Percentiles rank a stretch among this genome's conserved stretches.
phyloP scores from a whole-genome alignment of 352 stramenopile genomes.

The Globisporangium megalacanthum region DNA sequence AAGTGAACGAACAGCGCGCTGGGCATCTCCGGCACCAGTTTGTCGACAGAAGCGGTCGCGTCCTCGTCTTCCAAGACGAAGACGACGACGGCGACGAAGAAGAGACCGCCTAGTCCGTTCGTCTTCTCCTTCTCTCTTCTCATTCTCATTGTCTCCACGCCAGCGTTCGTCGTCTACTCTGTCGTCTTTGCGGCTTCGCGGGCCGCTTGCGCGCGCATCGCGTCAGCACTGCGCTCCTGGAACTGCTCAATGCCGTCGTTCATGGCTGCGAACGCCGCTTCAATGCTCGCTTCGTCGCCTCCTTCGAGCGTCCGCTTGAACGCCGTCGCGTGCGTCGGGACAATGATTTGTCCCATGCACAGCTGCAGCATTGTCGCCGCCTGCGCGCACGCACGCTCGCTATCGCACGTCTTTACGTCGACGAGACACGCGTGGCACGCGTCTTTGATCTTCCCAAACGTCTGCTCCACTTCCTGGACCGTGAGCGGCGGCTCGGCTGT shows the following conservation, averaged over 20 bases:
- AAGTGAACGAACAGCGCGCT: constrained; percentile 40
- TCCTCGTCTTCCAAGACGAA: constrained; percentile 42
- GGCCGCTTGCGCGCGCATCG: constrained; percentile 71
- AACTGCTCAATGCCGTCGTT: constrained; percentile 72
- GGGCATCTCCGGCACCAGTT: constrained; percentile 59
- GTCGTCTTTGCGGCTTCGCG: constrained; percentile 41
- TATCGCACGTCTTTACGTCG: constrained; percentile 69
- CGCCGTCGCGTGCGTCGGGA: constrained; percentile 46
- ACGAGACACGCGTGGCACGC: constrained; percentile 80
- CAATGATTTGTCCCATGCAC: constrained; percentile 88
- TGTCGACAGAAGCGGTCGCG: constrained; percentile 39
- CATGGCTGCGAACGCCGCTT: constrained; percentile 72
- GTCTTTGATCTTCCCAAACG: constrained; percentile 79
- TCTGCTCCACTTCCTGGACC: constrained; percentile 69
- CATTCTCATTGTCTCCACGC: background rate
- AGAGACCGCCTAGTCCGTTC: background rate
- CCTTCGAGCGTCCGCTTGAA: constrained; percentile 71
- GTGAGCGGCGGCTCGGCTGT: constrained; percentile 38
- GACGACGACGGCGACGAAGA: constrained; percentile 10
- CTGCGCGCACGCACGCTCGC: constrained; percentile 77
- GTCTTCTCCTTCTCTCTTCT: background rate
- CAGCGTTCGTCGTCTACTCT: constrained; percentile 17
- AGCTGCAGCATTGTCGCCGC: constrained; percentile 84
- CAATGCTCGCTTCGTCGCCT: constrained; percentile 57
- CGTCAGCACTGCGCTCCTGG: constrained; percentile 66